A percentile compares a stretch with the other conserved stretches of the same genome.
Conservation (phyloP, 192 early-diverging fungal genomes). For the Phlyctochytrium bullatum region DNA sequence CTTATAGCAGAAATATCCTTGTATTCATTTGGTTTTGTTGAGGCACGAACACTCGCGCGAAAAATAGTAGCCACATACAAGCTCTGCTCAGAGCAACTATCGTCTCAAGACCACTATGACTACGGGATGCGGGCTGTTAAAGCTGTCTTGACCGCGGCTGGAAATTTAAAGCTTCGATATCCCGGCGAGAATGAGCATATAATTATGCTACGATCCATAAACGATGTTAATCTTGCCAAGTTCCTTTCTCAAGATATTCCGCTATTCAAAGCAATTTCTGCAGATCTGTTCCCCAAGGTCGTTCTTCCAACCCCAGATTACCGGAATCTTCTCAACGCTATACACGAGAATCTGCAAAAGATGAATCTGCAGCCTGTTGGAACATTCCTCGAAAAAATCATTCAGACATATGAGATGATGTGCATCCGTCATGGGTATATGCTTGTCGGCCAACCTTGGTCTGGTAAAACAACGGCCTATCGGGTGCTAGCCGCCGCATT, state of each 20-base stretch:
- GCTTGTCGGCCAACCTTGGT: constrained; percentile 60
- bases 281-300: constrained; percentile 59
- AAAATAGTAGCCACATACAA: constrained; percentile 65
- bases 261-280: constrained; percentile 58
- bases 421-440: constrained; percentile 64
- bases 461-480: constrained; percentile 61
- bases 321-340: constrained; percentile 43
- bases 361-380: constrained; percentile 53
- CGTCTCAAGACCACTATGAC: constrained; percentile 65
- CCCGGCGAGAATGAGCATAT: constrained; percentile 60
- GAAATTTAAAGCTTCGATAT: constrained; percentile 57
- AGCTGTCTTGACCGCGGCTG: constrained; percentile 60
- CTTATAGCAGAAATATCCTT: constrained; percentile 63
- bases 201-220: constrained; percentile 58
- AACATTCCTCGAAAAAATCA: constrained; percentile 55
- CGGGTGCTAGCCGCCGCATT: constrained; percentile 51
- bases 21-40: constrained; percentile 61
- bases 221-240: constrained; percentile 61
- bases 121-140: constrained; percentile 66
- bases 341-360: constrained; percentile 47
- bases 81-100: constrained; percentile 61
- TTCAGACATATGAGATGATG: constrained; percentile 66
- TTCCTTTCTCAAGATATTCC: constrained; percentile 61
- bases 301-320: constrained; percentile 57
- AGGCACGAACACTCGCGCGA: constrained; percentile 52